These are phyloP conservation scores for Lepidium sativum DNA, from an alignment of 345 rosid species.

Conservation along the genomic window DNA sequence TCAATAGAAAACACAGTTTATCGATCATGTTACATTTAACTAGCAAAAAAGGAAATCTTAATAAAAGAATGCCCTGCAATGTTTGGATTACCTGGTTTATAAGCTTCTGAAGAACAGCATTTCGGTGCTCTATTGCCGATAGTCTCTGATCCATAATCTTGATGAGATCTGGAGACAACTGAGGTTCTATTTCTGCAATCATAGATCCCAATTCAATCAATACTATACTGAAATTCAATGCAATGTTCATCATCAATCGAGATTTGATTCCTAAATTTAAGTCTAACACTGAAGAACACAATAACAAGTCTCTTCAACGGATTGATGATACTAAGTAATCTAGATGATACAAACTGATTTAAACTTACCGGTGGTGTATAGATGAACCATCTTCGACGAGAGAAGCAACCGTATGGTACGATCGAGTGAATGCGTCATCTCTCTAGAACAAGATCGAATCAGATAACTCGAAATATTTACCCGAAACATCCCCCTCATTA, in stretches of 20 bases:
- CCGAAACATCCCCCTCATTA: slow-evolving; percentile 25
- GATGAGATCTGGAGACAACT: slow-evolving; percentile 58
- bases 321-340: neutral
- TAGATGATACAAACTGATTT: neutral
- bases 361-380: slow-evolving; percentile 37
- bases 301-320: neutral
- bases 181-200: slow-evolving; percentile 41
- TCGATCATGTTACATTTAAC: neutral
- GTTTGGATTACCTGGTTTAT: slow-evolving; percentile 43
- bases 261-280: neutral
- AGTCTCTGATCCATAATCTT: slow-evolving; percentile 75
- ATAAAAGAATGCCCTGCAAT: neutral
- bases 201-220: neutral
- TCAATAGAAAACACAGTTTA: slow-evolving; percentile 24
- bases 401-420: slow-evolving; percentile 8
- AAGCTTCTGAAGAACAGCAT: slow-evolving; percentile 48
- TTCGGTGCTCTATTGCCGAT: slow-evolving; percentile 57
- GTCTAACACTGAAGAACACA: neutral
- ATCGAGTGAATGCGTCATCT: neutral
- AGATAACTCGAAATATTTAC: slow-evolving; percentile 11
- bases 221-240: neutral
- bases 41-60: neutral
- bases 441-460: slow-evolving; percentile 25
- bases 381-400: slow-evolving; percentile 24
- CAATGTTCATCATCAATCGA: neutral